Percentiles rank a stretch among this genome's conserved stretches.
phyloP scores from a whole-genome alignment of 768 basidiomycete genomes.

The Leccinellum albellum region DNA sequence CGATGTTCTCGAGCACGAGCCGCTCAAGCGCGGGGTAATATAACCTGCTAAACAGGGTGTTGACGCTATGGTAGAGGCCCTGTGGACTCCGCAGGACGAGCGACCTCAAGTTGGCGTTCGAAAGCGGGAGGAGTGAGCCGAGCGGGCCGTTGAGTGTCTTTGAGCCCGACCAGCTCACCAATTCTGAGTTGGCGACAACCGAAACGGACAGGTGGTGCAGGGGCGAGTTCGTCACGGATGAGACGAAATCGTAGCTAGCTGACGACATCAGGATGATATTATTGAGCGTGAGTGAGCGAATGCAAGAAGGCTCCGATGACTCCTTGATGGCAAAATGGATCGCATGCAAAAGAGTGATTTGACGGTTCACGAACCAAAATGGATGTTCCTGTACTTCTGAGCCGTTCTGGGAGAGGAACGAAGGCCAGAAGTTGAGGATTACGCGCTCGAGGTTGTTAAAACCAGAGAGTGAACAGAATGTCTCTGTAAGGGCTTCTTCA shows the following conservation, averaged over 20 bases:
- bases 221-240: constrained; percentile 22
- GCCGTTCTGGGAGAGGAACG: constrained; percentile 23
- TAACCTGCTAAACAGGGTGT: constrained; percentile 15
- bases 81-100: constrained; percentile 27
- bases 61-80: constrained; percentile 27
- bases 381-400: constrained; percentile 25
- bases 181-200: constrained; percentile 30
- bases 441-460: constrained; percentile 7
- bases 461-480: neutral
- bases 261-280: constrained; percentile 27
- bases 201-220: constrained; percentile 29
- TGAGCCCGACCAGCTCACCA: constrained; percentile 30
- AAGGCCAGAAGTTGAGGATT: constrained; percentile 30
- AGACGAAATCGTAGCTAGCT: constrained; percentile 25
- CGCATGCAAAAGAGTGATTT: constrained; percentile 22
- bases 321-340: constrained; percentile 19
- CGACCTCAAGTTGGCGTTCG: constrained; percentile 18
- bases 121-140: constrained; percentile 21
- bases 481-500: neutral
- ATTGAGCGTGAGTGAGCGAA: constrained; percentile 24
- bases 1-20: constrained; percentile 27
- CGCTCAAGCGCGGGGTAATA: constrained; percentile 25
- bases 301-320: constrained; percentile 13
- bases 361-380: constrained; percentile 31
- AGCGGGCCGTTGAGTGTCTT: constrained; percentile 26